Conservation (phyloP, 2,329 filamentous ascomycete species). For the Fusarium succisae region DNA sequence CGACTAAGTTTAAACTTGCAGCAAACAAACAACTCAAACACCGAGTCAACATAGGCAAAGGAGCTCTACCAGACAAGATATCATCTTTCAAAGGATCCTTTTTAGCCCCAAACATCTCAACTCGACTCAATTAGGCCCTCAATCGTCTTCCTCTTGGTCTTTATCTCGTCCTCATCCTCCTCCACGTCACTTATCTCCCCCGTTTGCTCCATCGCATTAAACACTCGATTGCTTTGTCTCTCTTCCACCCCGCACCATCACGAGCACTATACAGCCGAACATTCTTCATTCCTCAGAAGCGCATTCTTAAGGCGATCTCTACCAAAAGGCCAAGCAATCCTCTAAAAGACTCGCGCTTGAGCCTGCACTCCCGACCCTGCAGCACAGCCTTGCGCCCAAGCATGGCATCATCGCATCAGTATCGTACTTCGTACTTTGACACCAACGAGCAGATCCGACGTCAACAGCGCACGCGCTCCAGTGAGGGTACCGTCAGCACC, state of each 20-base stretch:
- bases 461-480: conserved; percentile 71
- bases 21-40: conserved; percentile 31
- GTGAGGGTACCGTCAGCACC: conserved; percentile 91
- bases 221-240: conserved; percentile 8
- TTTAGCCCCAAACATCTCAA: conserved; percentile 16
- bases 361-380: conserved; percentile 22
- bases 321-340: conserved; percentile 19
- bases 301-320: conserved; percentile 2
- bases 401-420: conserved; percentile 65
- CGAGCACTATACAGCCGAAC: conserved; percentile 12
- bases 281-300: not conserved
- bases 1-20: conserved; percentile 28
- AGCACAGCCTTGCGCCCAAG: conserved; percentile 38
- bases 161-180: conserved; percentile 1
- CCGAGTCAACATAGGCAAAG: not conserved
- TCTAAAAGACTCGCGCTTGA: conserved; percentile 31
- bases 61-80: conserved; percentile 3
- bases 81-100: not conserved
- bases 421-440: conserved; percentile 64
- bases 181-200: conserved; percentile 4
- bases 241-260: conserved; percentile 33
- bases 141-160: not conserved
- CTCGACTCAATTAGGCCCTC: not conserved
- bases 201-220: conserved; percentile 27
- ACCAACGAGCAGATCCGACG: conserved; percentile 52